Conservation (phyloP, 345 rosid species). For the Eucalyptus curtisii region DNA sequence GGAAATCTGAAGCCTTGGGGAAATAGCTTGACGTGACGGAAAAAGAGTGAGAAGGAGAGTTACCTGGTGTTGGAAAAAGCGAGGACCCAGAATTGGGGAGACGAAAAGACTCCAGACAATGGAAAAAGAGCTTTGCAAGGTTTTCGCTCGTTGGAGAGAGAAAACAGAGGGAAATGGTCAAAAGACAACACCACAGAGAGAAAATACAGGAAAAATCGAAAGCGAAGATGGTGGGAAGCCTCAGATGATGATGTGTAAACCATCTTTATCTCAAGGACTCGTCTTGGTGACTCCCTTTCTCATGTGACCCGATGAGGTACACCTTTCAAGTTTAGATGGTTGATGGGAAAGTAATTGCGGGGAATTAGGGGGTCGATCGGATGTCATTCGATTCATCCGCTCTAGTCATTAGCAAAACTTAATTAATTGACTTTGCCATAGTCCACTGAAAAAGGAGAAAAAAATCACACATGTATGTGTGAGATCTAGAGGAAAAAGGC, state of each 20-base stretch:
- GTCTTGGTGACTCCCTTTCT: background rate
- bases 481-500: background rate
- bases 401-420: background rate
- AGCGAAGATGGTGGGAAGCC: conserved; percentile 18
- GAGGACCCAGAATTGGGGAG: background rate
- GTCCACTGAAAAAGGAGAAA: background rate
- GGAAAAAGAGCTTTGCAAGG: background rate
- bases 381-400: background rate
- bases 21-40: no score
- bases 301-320: background rate
- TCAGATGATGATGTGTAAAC: background rate
- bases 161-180: background rate
- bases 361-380: background rate
- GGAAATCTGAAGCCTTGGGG: no score
- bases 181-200: background rate
- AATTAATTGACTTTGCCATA: background rate
- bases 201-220: background rate
- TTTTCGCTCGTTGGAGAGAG: background rate
- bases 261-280: background rate
- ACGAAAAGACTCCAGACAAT: background rate
- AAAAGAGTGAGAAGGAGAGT: background rate
- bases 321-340: background rate
- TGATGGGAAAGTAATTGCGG: background rate
- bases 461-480: fast-evolving
- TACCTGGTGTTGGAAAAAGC: background rate